phyloP scores from a whole-genome alignment of 2,329 filamentous ascomycete genomes.

The Colletotrichum euphorbiae region DNA sequence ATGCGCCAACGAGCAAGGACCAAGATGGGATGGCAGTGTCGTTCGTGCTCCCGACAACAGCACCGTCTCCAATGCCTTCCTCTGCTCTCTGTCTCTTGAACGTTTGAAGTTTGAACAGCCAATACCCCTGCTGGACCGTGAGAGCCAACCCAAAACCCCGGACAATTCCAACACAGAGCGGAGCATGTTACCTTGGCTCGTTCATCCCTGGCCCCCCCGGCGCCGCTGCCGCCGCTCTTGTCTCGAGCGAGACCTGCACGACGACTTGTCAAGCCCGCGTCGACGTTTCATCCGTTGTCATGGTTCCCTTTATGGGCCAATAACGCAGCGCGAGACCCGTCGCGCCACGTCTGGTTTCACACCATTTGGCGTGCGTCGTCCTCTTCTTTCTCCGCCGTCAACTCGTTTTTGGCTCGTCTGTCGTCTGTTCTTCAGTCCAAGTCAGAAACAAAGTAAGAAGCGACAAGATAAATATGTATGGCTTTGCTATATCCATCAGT shows the following conservation, averaged over 20 bases:
- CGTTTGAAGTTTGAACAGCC: background rate
- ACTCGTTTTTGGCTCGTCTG: background rate
- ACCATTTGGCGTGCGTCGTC: constrained; percentile 11
- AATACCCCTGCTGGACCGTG: background rate
- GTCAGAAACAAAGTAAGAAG: too few relatives aligned
- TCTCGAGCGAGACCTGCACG: constrained; percentile 27
- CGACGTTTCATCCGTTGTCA: constrained; percentile 36
- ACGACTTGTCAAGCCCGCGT: constrained; percentile 31
- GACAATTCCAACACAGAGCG: background rate
- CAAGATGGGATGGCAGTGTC: constrained; percentile 22
- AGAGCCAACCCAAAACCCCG: background rate
- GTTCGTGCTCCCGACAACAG: background rate
- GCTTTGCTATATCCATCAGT: too few relatives aligned
- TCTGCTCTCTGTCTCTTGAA: too few relatives aligned
- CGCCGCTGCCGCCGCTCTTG: background rate
- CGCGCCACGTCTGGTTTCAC: constrained; percentile 30
- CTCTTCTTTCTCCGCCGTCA: background rate
- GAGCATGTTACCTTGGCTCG: background rate
- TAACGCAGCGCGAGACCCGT: constrained; percentile 4
- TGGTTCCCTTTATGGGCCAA: constrained; percentile 16
- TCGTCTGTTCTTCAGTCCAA: too few relatives aligned
- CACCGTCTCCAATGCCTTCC: background rate
- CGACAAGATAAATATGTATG: too few relatives aligned
- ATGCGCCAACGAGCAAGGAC: background rate
- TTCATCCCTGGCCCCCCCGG: background rate